Conservation (phyloP, 352 stramenopile species). For the Pythium graminicola region DNA sequence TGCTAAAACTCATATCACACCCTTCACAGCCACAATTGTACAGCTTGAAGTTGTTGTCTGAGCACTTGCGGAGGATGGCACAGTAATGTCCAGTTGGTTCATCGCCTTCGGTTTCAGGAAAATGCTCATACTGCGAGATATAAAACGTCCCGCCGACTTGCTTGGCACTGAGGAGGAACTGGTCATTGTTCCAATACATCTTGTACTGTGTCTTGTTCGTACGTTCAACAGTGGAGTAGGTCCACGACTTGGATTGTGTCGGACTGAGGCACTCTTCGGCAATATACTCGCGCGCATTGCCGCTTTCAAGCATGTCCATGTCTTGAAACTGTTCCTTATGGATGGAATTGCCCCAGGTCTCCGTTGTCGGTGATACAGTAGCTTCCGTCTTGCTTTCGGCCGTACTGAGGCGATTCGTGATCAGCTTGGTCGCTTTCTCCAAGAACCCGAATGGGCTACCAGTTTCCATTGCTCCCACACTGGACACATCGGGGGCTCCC, state of each 20-base stretch:
- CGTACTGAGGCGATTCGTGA: conserved; percentile 30
- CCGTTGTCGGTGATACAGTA: conserved; percentile 11
- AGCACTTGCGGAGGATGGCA: conserved; percentile 61
- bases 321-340: conserved; percentile 67
- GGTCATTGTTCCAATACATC: conserved; percentile 84
- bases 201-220: conserved; percentile 84
- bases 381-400: conserved; percentile 23
- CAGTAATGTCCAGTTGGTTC: conserved; percentile 68
- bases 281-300: conserved; percentile 76
- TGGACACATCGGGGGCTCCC: neutral
- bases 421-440: conserved; percentile 53
- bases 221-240: conserved; percentile 71
- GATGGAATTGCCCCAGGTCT: conserved; percentile 58
- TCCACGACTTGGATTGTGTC: conserved; percentile 71
- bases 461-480: conserved; percentile 23
- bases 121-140: conserved; percentile 88
- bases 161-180: conserved; percentile 79
- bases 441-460: conserved; percentile 38
- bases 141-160: conserved; percentile 80
- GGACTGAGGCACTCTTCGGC: conserved; percentile 75
- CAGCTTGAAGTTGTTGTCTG: conserved; percentile 81
- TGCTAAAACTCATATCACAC: conserved; percentile 79
- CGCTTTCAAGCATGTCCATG: conserved; percentile 83
- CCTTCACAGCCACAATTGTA: conserved; percentile 84
- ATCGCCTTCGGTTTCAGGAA: conserved; percentile 52